Conservation (phyloP, 441 rosid genomes). For the Populus trichocarpa region DNA sequence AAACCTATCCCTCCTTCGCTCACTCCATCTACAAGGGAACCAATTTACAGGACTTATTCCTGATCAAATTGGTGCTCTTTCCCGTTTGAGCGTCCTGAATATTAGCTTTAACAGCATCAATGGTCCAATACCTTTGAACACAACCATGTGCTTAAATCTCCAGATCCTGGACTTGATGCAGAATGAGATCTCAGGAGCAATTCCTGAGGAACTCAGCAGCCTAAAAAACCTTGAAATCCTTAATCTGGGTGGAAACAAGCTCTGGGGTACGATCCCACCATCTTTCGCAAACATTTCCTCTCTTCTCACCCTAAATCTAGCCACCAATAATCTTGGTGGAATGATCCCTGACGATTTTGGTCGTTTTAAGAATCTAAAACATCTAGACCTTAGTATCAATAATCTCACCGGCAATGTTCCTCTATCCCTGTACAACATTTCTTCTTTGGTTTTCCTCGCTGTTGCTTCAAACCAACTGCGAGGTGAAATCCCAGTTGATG, state of each 20-base stretch:
- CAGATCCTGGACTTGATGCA: no score
- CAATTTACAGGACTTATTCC: no score
- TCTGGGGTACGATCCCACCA: constrained; percentile 38
- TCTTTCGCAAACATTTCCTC: constrained; percentile 36
- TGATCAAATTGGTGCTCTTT: no score
- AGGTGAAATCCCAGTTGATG: constrained; percentile 43
- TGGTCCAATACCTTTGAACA: no score
- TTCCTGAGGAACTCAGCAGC: no score
- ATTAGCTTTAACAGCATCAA: no score
- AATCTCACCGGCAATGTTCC: constrained; percentile 38
- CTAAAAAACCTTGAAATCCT: constrained; percentile 25
- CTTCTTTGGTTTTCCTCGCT: constrained; percentile 40
- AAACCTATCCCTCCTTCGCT: constrained; percentile 28
- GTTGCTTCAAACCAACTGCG: constrained; percentile 44
- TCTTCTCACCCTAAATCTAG: constrained; percentile 31
- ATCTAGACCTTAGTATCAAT: constrained; percentile 46
- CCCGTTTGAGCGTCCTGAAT: no score
- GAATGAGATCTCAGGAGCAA: no score
- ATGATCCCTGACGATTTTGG: constrained; percentile 36
- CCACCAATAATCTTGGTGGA: constrained; percentile 39
- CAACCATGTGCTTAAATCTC: no score
- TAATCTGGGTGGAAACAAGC: constrained; percentile 38
- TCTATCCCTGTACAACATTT: constrained; percentile 41
- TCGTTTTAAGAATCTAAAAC: constrained; percentile 29
- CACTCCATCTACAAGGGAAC: no score